Evolutionary conservation across 495 filamentous ascomycete genomes (phyloP), one percentile per base, ranked within the genome.

Genomic region (Neurospora sp.): DNA sequence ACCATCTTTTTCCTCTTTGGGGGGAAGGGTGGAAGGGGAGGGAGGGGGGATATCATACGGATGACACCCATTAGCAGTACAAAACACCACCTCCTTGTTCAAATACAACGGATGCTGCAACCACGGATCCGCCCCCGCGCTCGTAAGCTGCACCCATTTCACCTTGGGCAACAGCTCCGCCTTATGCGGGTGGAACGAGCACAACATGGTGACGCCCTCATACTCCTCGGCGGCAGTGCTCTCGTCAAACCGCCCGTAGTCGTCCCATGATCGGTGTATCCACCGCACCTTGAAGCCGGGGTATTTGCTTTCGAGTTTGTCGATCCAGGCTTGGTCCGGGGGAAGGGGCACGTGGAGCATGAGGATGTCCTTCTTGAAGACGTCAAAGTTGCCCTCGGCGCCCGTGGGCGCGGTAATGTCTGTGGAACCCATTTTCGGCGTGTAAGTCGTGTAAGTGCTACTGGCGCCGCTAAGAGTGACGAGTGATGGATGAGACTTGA

Each of bases 91-190:
- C 2, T 77, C 74, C 14, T 75, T 73, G 31, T 81, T 73, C 62
- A 78, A 48, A 46, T 83, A 83, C 35, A 73, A 70, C 5, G 76
- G 59, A 39, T 81, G 79, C 2, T 31, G 70, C 20, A 75, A 66
- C 82, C 82, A 83, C 40, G 44, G 38, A 73, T 83, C 81, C 38
- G 78, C 78, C 1, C 81, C 81, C 8, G 82, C 80, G 0, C 76
- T 79, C 3, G 73, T 71, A 31, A 82, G 72, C 73, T 83, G 82
- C 38, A 83, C 74, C 71, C 72, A 81, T 70, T 78, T 79, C 69
- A 81, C 48, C 1, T 79, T 79, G 46, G 75, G 72, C 37, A 81
- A 42, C n/a, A 76, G 39, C 16, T 79, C 75, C 8, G 71, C 73
- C 1, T 78, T 76, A 11, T 77, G 77, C 5, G 77, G 75, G 39